These are phyloP conservation scores for Ophiostoma sp. DNA, from an alignment of 2,329 filamentous ascomycete species.

Conservation along the genomic window DNA sequence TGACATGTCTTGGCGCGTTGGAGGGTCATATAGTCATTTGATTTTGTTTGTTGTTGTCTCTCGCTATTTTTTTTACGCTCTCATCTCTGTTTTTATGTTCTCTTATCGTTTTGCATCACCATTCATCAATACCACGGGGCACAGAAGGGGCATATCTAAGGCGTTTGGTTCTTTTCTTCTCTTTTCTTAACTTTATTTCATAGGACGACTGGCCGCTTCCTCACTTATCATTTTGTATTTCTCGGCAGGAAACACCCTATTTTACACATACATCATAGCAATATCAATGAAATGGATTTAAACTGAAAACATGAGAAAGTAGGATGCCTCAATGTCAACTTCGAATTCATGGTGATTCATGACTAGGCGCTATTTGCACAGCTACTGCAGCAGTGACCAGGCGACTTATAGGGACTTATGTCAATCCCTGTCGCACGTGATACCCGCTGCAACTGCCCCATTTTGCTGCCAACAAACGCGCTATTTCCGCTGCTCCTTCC, in stretches of 20 bases:
- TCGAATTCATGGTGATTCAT: neutral
- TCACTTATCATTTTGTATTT: neutral
- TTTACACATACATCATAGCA: neutral
- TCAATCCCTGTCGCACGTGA: neutral
- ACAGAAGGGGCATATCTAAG: slow-evolving; percentile 10
- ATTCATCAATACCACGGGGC: slow-evolving; percentile 16
- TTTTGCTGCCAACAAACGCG: neutral
- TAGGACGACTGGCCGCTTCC: neutral
- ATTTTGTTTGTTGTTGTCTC: neutral
- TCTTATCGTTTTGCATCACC: slow-evolving; percentile 2
- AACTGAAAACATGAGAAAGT: neutral
- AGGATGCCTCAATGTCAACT: too few species aligned
- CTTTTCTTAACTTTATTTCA: neutral
- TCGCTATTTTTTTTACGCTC: neutral
- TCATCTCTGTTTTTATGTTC: neutral
- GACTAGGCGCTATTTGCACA: neutral
- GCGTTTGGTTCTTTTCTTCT: slow-evolving; percentile 7
- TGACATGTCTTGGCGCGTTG: neutral
- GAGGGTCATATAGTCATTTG: neutral
- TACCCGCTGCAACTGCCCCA: neutral
- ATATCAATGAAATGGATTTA: neutral
- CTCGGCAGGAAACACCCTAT: neutral
- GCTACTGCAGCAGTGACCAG: neutral
- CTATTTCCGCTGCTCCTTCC: neutral
- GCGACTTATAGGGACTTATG: neutral